Evolutionary conservation across 805 yeast genomes (phyloP).

Genomic region (Candida nonsorbophila): DNA sequence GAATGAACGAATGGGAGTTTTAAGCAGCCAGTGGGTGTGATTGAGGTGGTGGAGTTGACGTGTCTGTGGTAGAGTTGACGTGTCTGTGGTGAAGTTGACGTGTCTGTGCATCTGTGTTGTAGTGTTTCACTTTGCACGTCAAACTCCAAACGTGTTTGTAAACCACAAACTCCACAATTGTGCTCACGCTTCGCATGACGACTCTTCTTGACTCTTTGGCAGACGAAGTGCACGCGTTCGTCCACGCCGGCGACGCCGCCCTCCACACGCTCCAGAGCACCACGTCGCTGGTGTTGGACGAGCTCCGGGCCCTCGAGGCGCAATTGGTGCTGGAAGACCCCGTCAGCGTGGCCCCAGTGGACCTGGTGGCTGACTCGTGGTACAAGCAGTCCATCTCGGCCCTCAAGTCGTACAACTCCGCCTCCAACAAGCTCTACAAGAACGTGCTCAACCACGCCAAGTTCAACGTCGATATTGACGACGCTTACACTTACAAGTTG

Average conservation of each 20-base stretch:
- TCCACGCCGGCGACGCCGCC: constrained; percentile 1
- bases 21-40: not conserved
- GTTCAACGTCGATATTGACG: constrained; percentile 29
- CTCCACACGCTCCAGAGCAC: constrained; percentile 1
- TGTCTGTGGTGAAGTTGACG: no score
- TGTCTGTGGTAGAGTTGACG: no score
- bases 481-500: constrained; percentile 36
- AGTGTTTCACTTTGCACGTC: no score
- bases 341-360: constrained; percentile 9
- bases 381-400: constrained; percentile 27
- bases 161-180: no score
- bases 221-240: constrained; percentile 1
- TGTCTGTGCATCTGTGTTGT: no score
- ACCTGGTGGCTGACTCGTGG: constrained; percentile 22
- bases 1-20: not conserved
- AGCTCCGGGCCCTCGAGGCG: constrained; percentile 1
- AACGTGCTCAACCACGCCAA: constrained; percentile 22
- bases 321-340: constrained; percentile 2
- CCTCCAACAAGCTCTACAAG: constrained; percentile 28
- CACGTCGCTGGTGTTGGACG: constrained; percentile 1
- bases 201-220: constrained; percentile 3
- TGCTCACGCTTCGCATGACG: no score
- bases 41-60: not conserved
- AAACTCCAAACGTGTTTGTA: no score
- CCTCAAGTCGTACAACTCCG: constrained; percentile 31